These are phyloP conservation scores for Acanthamoeba quina DNA, from an alignment of 208 protist genomes.

Conservation along the genomic window DNA sequence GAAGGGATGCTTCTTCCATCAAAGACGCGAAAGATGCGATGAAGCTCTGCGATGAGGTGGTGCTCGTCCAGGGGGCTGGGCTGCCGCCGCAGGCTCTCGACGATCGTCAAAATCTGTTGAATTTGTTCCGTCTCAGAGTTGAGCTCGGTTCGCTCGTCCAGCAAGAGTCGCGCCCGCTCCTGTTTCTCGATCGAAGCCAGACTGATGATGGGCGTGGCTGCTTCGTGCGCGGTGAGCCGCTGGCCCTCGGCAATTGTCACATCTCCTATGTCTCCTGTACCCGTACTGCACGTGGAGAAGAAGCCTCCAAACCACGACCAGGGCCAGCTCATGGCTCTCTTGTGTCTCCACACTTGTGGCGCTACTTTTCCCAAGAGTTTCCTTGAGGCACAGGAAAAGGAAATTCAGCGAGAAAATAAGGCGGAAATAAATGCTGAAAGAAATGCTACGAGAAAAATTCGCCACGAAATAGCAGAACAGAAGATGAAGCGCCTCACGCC, in stretches of 20 bases:
- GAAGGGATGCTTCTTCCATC: not conserved
- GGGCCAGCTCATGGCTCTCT: too few species aligned
- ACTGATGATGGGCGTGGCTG: constrained; percentile 15
- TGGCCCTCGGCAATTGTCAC: not conserved
- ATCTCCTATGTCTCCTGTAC: not conserved
- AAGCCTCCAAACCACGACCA: constrained; percentile 25
- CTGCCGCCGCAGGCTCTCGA: not conserved
- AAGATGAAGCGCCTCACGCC: too few species aligned
- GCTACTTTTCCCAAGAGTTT: too few species aligned
- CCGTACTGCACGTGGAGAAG: not conserved
- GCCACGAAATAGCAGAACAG: too few species aligned
- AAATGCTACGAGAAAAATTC: too few species aligned
- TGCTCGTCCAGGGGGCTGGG: not conserved
- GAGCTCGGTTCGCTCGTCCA: not conserved
- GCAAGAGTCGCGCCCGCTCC: not conserved
- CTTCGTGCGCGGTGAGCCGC: not conserved
- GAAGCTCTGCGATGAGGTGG: not conserved
- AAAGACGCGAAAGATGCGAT: not conserved
- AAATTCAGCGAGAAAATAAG: too few species aligned
- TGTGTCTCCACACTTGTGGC: too few species aligned
- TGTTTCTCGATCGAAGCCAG: constrained; percentile 25
- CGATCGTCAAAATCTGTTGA: constrained; percentile 47
- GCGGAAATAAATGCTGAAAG: too few species aligned
- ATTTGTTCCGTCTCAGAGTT: constrained; percentile 51
- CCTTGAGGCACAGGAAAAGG: too few species aligned